These are phyloP conservation scores for Lanmaoa pseudosensibilis DNA, from an alignment of 768 basidiomycete species.

Conservation along the genomic window DNA sequence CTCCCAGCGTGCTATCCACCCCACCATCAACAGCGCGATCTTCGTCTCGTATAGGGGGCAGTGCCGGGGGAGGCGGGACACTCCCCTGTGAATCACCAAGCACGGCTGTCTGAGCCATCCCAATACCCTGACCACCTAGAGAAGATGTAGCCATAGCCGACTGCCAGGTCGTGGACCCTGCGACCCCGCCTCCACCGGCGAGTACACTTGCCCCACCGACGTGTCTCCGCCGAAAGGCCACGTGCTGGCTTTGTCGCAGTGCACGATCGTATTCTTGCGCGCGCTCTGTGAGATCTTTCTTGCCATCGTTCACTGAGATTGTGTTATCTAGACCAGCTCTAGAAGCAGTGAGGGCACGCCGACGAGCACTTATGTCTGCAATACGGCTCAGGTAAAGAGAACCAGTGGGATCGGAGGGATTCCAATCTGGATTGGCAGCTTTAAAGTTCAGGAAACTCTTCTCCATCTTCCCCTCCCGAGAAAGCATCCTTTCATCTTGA, in stretches of 20 bases:
- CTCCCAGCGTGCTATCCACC: conserved; percentile 60
- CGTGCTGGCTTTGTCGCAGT: conserved; percentile 64
- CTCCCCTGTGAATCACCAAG: conserved; percentile 77
- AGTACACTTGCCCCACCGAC: conserved; percentile 27
- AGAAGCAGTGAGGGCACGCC: conserved; percentile 33
- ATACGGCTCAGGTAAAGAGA: conserved; percentile 88
- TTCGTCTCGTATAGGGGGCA: conserved; percentile 39
- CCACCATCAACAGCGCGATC: conserved; percentile 53
- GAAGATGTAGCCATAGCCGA: conserved; percentile 48
- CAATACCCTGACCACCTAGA: conserved; percentile 36
- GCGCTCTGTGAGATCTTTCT: conserved; percentile 47
- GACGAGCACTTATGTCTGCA: conserved; percentile 61
- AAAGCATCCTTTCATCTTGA: conserved; percentile 72
- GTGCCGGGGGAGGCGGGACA: conserved; percentile 23
- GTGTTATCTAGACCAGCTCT: conserved; percentile 29
- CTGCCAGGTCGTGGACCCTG: conserved; percentile 48
- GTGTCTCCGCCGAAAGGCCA: conserved; percentile 45
- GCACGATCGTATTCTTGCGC: conserved; percentile 78
- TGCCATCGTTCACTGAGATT: conserved; percentile 31
- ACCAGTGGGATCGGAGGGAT: conserved; percentile 84
- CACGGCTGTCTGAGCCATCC: conserved; percentile 68
- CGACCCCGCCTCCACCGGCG: conserved; percentile 46
- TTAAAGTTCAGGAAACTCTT: conserved; percentile 96
- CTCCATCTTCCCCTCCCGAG: conserved; percentile 98
- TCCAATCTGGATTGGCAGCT: conserved; percentile 96